These are phyloP conservation scores for Oehlia diaphana DNA, from an alignment of 192 early-diverging fungal species.

Conservation along the genomic window DNA sequence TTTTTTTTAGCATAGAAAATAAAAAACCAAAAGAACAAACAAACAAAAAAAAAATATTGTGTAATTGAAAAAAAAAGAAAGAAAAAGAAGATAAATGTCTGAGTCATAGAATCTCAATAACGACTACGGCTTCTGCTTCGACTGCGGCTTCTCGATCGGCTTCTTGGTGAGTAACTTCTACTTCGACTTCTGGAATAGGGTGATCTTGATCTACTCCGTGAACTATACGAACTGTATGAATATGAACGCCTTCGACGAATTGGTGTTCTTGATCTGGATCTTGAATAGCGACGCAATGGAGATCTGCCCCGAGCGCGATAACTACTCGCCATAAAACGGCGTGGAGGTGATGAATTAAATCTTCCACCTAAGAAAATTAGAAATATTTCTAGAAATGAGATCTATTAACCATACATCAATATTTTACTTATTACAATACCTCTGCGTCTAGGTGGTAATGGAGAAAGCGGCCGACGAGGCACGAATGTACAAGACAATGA, in stretches of 20 bases:
- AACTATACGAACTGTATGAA: slow-evolving; percentile 36
- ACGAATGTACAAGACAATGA: slow-evolving; percentile 32
- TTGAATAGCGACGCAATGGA: slow-evolving; percentile 28
- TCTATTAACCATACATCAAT: neutral
- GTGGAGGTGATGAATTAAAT: slow-evolving; percentile 27
- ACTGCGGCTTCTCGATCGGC: slow-evolving; percentile 37
- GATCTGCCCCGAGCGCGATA: slow-evolving; percentile 33
- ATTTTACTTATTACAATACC: neutral
- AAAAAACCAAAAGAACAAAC: neutral
- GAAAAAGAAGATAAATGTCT: neutral
- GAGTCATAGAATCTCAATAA: slow-evolving; percentile 8
- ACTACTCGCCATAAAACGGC: slow-evolving; percentile 30
- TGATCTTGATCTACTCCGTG: slow-evolving; percentile 29
- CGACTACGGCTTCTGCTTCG: slow-evolving; percentile 36
- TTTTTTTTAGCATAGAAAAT: neutral
- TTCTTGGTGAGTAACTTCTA: slow-evolving; percentile 33
- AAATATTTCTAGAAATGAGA: neutral
- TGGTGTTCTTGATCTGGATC: slow-evolving; percentile 37
- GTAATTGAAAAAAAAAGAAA: neutral
- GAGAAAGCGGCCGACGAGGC: slow-evolving; percentile 33
- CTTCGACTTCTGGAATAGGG: slow-evolving; percentile 31
- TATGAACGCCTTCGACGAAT: slow-evolving; percentile 32
- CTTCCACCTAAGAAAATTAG: slow-evolving; percentile 2
- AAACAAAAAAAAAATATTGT: neutral
- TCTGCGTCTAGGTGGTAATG: slow-evolving; percentile 31